Conservation (phyloP, 1,284 basidiomycete genomes). For the Fomitopsis palustris region DNA sequence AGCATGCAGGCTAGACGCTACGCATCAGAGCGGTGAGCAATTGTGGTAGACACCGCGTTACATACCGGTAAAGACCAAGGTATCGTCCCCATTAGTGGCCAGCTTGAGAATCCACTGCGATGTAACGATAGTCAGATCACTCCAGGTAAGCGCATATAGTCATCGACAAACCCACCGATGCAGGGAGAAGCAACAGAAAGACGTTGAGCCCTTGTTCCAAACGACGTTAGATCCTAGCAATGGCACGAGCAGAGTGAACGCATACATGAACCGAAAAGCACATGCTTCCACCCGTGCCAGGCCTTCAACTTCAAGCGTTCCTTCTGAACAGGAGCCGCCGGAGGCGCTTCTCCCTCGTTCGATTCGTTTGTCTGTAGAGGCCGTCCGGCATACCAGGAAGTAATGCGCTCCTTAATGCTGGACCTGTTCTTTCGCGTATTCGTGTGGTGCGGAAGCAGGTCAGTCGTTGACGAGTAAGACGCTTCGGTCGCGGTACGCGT, state of each 20-base stretch:
- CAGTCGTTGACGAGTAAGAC: slow-evolving; percentile 23
- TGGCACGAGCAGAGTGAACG: neutral
- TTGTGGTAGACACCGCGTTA: neutral
- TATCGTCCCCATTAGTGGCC: slow-evolving; percentile 51
- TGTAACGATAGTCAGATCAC: neutral
- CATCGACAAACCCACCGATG: slow-evolving; percentile 43
- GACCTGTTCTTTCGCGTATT: neutral
- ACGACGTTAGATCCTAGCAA: neutral
- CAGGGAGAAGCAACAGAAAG: slow-evolving; percentile 54
- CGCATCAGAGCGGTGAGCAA: neutral
- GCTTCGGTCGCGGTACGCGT: slow-evolving; percentile 20
- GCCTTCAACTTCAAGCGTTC: slow-evolving; percentile 12
- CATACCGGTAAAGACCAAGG: slow-evolving; percentile 64
- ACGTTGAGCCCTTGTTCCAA: slow-evolving; percentile 57
- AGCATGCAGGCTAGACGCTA: slow-evolving; percentile 54
- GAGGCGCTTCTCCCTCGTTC: slow-evolving; percentile 12
- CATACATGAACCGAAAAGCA: slow-evolving; percentile 55
- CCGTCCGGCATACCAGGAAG: slow-evolving; percentile 16
- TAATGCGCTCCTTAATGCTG: slow-evolving; percentile 14
- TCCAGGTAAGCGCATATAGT: neutral
- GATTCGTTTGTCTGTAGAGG: slow-evolving; percentile 12
- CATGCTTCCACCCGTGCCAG: slow-evolving; percentile 50
- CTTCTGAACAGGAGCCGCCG: slow-evolving; percentile 1
- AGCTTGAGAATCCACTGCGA: slow-evolving; percentile 62
- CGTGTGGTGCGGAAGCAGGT: slow-evolving; percentile 18